Evolutionary conservation across 1,284 basidiomycete species (phyloP).

Genomic region (Cryptococcus hybrid): DNA sequence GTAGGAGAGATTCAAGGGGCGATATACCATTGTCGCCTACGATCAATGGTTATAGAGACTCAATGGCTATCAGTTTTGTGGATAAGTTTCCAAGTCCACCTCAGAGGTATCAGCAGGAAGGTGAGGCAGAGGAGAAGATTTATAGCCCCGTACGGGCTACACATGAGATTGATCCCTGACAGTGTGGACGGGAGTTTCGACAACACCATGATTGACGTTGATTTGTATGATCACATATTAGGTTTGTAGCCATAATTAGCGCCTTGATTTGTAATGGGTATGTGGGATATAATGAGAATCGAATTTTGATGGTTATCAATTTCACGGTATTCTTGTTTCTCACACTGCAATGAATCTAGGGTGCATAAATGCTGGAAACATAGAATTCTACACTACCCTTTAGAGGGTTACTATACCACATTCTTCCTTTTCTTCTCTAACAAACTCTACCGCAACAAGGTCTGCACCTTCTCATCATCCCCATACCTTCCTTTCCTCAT

Average conservation of each 20-base stretch:
- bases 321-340: too few species aligned
- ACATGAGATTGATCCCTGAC: background rate
- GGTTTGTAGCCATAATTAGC: too few species aligned
- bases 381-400: too few species aligned
- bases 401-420: background rate
- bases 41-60: conserved; percentile 9
- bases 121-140: background rate
- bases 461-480: conserved; percentile 13
- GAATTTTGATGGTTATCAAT: too few species aligned
- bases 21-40: background rate
- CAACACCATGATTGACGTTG: background rate
- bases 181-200: background rate
- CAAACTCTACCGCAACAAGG: conserved; percentile 5
- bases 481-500: conserved; percentile 53
- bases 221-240: background rate
- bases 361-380: too few species aligned
- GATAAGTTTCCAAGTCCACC: conserved; percentile 27
- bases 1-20: background rate
- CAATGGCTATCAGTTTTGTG: conserved; percentile 27
- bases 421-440: background rate
- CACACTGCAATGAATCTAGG: too few species aligned
- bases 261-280: too few species aligned
- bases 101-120: background rate
- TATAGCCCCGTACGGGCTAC: background rate
- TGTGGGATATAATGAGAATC: too few species aligned